Evolutionary conservation across 306 rosid genomes (phyloP).

Genomic region (Oxytropis ochrocephala): DNA sequence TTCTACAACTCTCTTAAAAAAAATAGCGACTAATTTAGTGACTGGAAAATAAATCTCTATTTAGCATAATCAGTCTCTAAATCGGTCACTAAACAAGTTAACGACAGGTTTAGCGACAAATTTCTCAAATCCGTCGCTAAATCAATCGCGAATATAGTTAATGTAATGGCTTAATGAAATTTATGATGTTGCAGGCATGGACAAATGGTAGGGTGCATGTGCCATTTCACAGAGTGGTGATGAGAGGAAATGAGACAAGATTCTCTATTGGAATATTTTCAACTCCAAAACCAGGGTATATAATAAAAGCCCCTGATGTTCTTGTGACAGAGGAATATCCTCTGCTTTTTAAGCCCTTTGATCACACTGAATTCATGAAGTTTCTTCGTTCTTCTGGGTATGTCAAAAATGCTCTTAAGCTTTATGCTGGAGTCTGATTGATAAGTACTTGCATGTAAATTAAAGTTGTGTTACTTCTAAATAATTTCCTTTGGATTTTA

Average conservation of each 20-base stretch:
- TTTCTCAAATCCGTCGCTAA: too few relatives aligned
- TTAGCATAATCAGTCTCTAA: too few relatives aligned
- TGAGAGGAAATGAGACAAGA: conserved; percentile 45
- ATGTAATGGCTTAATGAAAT: background rate
- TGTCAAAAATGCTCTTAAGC: conserved; percentile 28
- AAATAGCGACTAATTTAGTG: too few relatives aligned
- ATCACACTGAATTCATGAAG: conserved; percentile 39
- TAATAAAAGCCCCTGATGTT: conserved; percentile 46
- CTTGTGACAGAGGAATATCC: conserved; percentile 58
- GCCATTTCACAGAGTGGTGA: conserved; percentile 47
- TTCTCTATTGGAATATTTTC: conserved; percentile 49
- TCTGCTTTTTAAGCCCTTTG: conserved; percentile 49
- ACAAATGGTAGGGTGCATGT: conserved; percentile 50
- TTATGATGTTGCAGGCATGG: conserved; percentile 47
- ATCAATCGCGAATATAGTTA: background rate
- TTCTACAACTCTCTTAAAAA: background rate
- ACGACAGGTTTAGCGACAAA: too few relatives aligned
- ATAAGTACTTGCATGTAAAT: background rate
- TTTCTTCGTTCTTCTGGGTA: conserved; percentile 30
- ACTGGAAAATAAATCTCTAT: too few relatives aligned
- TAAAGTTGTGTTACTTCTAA: background rate
- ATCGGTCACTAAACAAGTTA: background rate
- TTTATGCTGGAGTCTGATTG: conserved; percentile 36
- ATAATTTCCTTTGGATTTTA: background rate
- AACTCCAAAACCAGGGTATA: conserved; percentile 38